Percentiles rank a stretch among this genome's conserved stretches.
Evolutionary conservation across 352 stramenopile genomes (phyloP).

Genomic region (Plasmopara viticola): DNA sequence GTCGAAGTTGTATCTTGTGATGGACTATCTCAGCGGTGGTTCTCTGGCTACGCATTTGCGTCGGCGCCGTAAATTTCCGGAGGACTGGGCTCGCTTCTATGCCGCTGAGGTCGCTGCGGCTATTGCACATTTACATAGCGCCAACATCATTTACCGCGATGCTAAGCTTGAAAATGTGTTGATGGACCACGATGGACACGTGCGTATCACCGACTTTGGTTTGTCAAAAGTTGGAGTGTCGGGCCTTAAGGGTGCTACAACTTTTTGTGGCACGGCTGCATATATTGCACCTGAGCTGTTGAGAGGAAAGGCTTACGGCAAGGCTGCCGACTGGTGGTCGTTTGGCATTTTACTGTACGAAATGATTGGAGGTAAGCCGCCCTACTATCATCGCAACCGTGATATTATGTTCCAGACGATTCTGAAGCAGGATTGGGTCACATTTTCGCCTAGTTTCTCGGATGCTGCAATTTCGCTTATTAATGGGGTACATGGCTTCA

Average conservation of each 20-base stretch:
- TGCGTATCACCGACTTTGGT: slow-evolving; percentile 93
- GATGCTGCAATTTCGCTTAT: slow-evolving; percentile 87
- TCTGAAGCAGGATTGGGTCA: slow-evolving; percentile 89
- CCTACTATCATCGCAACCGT: slow-evolving; percentile 88
- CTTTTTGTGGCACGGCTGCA: slow-evolving; percentile 90
- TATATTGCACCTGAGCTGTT: slow-evolving; percentile 92
- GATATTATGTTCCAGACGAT: slow-evolving; percentile 92
- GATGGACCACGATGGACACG: slow-evolving; percentile 91
- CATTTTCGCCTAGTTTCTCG: slow-evolving; percentile 93
- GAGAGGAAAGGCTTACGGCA: slow-evolving; percentile 85
- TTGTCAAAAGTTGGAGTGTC: slow-evolving; percentile 90
- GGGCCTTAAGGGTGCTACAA: slow-evolving; percentile 80
- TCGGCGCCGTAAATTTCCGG: slow-evolving; percentile 84
- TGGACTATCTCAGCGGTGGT: slow-evolving; percentile 90
- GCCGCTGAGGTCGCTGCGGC: slow-evolving; percentile 91
- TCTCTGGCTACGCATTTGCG: slow-evolving; percentile 86
- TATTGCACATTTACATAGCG: slow-evolving; percentile 88
- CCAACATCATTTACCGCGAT: slow-evolving; percentile 95
- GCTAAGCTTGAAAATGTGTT: slow-evolving; percentile 95
- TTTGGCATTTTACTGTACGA: slow-evolving; percentile 94
- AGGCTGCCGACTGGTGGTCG: slow-evolving; percentile 93
- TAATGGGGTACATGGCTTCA: slow-evolving; percentile 68
- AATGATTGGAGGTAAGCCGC: slow-evolving; percentile 91
- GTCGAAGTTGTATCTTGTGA: slow-evolving; percentile 90
- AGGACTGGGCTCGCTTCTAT: slow-evolving; percentile 90